These are phyloP conservation scores for Ophiocytium majus DNA, from an alignment of 352 stramenopile species.

Conservation along the genomic window DNA sequence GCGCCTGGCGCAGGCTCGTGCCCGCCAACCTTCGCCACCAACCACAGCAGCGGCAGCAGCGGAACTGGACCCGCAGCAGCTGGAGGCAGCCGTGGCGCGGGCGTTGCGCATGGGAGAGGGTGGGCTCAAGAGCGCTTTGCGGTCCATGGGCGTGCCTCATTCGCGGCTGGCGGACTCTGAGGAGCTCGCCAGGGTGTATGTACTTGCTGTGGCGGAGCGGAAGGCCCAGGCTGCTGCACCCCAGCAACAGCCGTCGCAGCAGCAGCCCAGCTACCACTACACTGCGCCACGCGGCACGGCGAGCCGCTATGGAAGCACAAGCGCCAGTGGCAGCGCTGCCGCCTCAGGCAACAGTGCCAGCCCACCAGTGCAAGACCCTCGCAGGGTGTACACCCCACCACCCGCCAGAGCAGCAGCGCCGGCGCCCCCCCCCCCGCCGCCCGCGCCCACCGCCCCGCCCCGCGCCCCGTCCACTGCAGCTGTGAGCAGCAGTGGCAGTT, in stretches of 20 bases:
- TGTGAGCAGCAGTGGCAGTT: not conserved
- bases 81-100: not conserved
- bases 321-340: too few relatives aligned
- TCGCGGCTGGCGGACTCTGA: not conserved
- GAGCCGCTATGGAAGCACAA: too few relatives aligned
- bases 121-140: conserved; percentile 22
- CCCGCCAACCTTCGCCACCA: not conserved
- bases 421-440: too few relatives aligned
- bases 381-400: too few relatives aligned
- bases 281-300: not conserved
- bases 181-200: conserved; percentile 34
- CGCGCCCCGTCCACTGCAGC: not conserved
- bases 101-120: conserved; percentile 17
- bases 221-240: too few relatives aligned
- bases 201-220: not conserved
- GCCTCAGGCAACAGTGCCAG: too few relatives aligned
- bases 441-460: too few relatives aligned
- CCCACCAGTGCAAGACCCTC: too few relatives aligned
- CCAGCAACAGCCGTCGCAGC: too few relatives aligned
- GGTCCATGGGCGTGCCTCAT: conserved; percentile 15
- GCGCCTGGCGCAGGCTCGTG: conserved; percentile 34
- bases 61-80: not conserved
- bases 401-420: too few relatives aligned
- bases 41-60: not conserved
- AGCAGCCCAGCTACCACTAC: not conserved